Conservation (phyloP, 768 basidiomycete genomes). For the Tulasnella sp. region DNA sequence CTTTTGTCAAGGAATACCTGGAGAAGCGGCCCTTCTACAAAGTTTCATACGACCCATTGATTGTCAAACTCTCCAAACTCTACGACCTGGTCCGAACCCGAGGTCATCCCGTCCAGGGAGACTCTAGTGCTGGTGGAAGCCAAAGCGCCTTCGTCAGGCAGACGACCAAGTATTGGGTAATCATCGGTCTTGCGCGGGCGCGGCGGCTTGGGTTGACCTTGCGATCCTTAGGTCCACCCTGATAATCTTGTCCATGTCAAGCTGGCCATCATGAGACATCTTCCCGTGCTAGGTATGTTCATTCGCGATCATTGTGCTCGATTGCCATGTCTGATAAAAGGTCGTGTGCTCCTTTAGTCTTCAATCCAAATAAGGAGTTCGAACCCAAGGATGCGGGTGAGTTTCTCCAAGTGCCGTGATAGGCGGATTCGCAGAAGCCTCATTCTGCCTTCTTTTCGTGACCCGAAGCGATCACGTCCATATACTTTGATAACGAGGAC, state of each 20-base stretch:
- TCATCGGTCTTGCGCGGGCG: neutral
- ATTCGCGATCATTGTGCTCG: neutral
- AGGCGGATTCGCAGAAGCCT: neutral
- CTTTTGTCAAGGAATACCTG: conserved; percentile 86
- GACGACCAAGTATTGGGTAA: conserved; percentile 98
- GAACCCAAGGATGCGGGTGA: conserved; percentile 76
- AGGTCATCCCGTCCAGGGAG: conserved; percentile 91
- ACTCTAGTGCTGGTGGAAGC: conserved; percentile 87
- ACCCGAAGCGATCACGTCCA: conserved; percentile 80
- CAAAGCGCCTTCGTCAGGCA: conserved; percentile 98
- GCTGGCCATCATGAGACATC: conserved; percentile 82
- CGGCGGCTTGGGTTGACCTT: neutral
- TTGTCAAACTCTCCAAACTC: conserved; percentile 90
- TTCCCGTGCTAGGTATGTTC: conserved; percentile 83
- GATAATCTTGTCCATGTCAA: conserved; percentile 94
- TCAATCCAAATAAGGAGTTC: conserved; percentile 90
- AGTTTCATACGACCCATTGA: conserved; percentile 92
- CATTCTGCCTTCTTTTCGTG: neutral
- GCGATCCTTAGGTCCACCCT: conserved; percentile 60
- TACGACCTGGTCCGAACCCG: conserved; percentile 94
- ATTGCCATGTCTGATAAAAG: conserved; percentile 19
- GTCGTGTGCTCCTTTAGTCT: conserved; percentile 52
- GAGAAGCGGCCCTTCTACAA: conserved; percentile 96
- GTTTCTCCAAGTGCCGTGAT: conserved; percentile 25
- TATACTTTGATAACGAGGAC: conserved; percentile 95